phyloP scores from a whole-genome alignment of 495 filamentous ascomycete species.

The Daldinia concentrica region DNA sequence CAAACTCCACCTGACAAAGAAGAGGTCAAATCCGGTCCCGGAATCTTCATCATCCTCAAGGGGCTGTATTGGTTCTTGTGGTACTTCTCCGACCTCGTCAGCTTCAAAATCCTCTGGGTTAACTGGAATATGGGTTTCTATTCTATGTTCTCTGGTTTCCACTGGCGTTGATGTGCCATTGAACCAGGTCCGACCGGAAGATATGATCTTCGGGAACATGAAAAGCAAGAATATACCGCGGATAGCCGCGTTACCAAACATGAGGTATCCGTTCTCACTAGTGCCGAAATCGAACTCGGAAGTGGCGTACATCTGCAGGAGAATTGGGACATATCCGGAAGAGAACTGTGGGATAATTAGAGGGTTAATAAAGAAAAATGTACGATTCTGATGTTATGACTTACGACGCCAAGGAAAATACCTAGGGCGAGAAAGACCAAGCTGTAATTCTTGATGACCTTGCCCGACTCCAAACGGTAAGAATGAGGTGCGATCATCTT shows the following conservation, averaged over 20 bases:
- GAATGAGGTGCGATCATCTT: constrained; percentile 60
- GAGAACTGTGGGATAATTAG: constrained; percentile 51
- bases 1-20: constrained; percentile 63
- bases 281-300: constrained; percentile 63
- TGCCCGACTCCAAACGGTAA: constrained; percentile 54
- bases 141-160: constrained; percentile 7
- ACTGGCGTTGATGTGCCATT: constrained; percentile 27
- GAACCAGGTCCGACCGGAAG: constrained; percentile 57
- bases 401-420: constrained; percentile 63
- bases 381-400: constrained; percentile 9
- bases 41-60: constrained; percentile 45
- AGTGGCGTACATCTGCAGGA: constrained; percentile 64
- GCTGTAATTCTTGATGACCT: constrained; percentile 57
- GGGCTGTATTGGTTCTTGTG: constrained; percentile 53
- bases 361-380: background rate
- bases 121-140: constrained; percentile 38
- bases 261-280: constrained; percentile 61
- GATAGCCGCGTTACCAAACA: constrained; percentile 62
- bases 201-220: constrained; percentile 64
- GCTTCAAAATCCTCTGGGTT: constrained; percentile 53
- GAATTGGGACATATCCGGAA: constrained; percentile 62
- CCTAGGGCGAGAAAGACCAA: constrained; percentile 62
- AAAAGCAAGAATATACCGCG: constrained; percentile 64
- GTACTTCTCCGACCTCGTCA: constrained; percentile 51
- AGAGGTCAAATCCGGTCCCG: constrained; percentile 60